Percentiles rank a stretch among this genome's conserved stretches.
Conservation (phyloP, 2,329 filamentous ascomycete species). For the Thermoascus crustaceus region DNA sequence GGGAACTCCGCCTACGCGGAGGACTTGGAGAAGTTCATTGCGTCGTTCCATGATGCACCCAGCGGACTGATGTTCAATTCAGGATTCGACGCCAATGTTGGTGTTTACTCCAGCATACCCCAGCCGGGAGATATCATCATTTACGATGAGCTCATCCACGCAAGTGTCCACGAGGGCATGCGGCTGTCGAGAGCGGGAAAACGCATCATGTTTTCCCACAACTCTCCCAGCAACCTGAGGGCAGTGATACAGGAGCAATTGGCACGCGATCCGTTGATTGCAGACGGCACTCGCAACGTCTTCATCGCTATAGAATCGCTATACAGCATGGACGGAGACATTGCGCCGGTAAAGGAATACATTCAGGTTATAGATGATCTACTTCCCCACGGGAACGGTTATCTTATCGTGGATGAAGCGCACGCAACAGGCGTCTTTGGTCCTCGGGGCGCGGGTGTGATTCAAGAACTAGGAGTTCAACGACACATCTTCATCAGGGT, state of each 20-base stretch:
- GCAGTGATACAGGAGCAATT: conserved; percentile 27
- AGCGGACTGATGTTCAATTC: conserved; percentile 55
- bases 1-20: conserved; percentile 57
- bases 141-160: conserved; percentile 69
- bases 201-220: conserved; percentile 42
- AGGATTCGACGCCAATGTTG: conserved; percentile 59
- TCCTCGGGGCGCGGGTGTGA: conserved; percentile 40
- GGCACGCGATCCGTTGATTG: conserved; percentile 24
- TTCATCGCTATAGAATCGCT: conserved; percentile 63
- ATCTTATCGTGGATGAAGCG: conserved; percentile 51
- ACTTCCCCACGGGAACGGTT: conserved; percentile 49
- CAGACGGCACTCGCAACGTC: conserved; percentile 42
- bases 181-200: conserved; percentile 49
- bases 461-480: conserved; percentile 44
- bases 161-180: conserved; percentile 73
- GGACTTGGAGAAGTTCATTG: conserved; percentile 50
- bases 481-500: conserved; percentile 42
- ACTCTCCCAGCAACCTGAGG: conserved; percentile 31
- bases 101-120: conserved; percentile 53
- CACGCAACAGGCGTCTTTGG: conserved; percentile 48
- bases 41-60: conserved; percentile 52
- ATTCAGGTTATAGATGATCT: conserved; percentile 48
- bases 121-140: conserved; percentile 56
- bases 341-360: conserved; percentile 56
- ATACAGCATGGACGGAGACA: conserved; percentile 79